Base-by-base conservation (phyloP, 352 stramenopile species). In the Phytophthora aleatoria region DNA sequence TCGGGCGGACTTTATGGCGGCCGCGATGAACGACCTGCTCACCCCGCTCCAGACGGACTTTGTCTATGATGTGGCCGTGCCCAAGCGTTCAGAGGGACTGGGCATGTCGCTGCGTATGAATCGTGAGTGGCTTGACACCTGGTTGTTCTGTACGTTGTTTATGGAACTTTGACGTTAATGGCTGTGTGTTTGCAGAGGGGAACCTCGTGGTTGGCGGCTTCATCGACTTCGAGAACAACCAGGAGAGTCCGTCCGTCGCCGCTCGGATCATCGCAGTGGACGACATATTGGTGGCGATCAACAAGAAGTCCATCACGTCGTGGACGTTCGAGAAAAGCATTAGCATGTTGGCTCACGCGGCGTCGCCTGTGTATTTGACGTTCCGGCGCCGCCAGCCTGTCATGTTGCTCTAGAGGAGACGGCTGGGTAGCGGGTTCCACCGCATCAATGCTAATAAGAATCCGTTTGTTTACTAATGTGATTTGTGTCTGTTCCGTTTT, bases 241-340 rank as follows among this genome's bases (percentile, higher is more conserved):
- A 71, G 30, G 85, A 94, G 65, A 94, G 85, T 68, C 85, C 85
- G 54, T 82, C 83, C 2, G 83, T 92, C 35, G 84, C 85, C 3
- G 82, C 85, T 45, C 79, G 85, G 31, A 85, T 92, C 66, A 92
- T 94, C 61, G 74, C 82, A 3, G 83, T 91, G 45, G 81, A 86
- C 38, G 85, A 94, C 56, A 74, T 87, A 33, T 73, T 94, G 41
- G 82, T 94, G 20, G 85, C 85, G 45, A 94, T 94, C 63, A 94
- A 94, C 79, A 96, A 94, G 50, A 96, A 92, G 56, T 88, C 76
- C 51, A 92, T 92, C 73, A 93, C 80, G 38, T 89, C 84, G 16
- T 92, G 83, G 64, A 91, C 85, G 3, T 94, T 94, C 63, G 87
- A 94, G 67, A 91, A 87, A 53, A 96, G 84, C 69, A 94, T 94